Conservation (phyloP, 202 grass and related monocot species). For the Digitaria exilis region DNA sequence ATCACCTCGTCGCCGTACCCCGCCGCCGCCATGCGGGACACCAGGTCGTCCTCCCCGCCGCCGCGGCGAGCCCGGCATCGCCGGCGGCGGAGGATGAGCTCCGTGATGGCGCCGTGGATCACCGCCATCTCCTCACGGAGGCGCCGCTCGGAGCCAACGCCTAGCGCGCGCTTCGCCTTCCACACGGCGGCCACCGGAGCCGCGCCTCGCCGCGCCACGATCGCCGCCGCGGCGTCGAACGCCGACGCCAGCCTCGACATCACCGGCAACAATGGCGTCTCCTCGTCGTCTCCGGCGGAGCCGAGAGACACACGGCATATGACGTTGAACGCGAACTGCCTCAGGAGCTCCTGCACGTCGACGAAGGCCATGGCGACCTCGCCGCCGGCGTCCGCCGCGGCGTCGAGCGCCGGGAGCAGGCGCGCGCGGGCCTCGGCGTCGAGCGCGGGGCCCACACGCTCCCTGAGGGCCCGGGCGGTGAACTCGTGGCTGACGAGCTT, state of each 20-base stretch:
- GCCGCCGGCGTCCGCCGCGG: conserved; percentile 21
- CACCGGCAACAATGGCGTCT: conserved; percentile 30
- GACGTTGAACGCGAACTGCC: conserved; percentile 74
- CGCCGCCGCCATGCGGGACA: neutral
- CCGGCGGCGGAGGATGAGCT: conserved; percentile 41
- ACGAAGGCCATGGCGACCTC: conserved; percentile 21
- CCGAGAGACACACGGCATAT: conserved; percentile 67
- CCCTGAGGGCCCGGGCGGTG: conserved; percentile 47
- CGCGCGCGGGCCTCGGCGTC: conserved; percentile 46
- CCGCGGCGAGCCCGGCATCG: too few species aligned
- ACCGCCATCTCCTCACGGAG: conserved; percentile 57
- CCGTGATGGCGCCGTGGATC: conserved; percentile 66
- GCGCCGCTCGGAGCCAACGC: conserved; percentile 58
- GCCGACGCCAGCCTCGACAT: conserved; percentile 54
- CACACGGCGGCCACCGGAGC: conserved; percentile 68
- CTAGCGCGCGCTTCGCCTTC: conserved; percentile 73
- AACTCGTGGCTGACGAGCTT: conserved; percentile 61
- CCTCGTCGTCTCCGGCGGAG: conserved; percentile 47
- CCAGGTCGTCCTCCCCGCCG: neutral
- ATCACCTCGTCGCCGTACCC: conserved; percentile 41
- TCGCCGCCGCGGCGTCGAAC: conserved; percentile 66
- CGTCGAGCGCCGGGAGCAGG: conserved; percentile 54
- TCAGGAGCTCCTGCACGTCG: conserved; percentile 80
- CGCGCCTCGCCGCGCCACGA: conserved; percentile 62
- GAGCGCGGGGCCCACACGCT: conserved; percentile 44